Conservation (phyloP, 768 basidiomycete genomes). For the Tubosaeta sp. region DNA sequence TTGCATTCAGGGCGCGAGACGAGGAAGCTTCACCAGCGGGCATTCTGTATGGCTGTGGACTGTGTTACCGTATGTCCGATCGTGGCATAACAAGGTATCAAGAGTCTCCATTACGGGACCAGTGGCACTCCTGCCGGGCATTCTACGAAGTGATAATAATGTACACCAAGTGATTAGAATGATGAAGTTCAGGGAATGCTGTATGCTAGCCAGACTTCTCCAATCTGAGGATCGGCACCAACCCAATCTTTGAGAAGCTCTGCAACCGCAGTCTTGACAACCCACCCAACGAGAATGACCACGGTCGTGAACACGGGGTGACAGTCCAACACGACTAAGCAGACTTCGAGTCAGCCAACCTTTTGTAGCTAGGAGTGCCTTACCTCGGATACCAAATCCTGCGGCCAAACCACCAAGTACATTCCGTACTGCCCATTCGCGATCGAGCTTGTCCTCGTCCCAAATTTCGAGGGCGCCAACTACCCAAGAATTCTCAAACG, state of each 20-base stretch:
- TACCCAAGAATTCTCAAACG: conserved; percentile 34
- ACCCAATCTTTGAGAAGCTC: conserved; percentile 64
- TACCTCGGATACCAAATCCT: conserved; percentile 81
- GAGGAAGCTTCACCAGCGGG: conserved; percentile 37
- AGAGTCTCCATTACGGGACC: conserved; percentile 14
- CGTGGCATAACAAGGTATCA: conserved; percentile 15
- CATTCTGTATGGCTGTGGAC: conserved; percentile 19
- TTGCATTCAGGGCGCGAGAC: conserved; percentile 67
- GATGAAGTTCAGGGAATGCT: conserved; percentile 56
- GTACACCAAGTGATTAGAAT: background rate
- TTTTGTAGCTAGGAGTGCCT: conserved; percentile 4
- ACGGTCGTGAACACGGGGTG: conserved; percentile 70
- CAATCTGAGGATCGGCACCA: conserved; percentile 49
- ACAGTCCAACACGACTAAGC: conserved; percentile 69
- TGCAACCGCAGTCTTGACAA: conserved; percentile 60
- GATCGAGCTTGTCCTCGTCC: conserved; percentile 71
- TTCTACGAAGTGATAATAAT: background rate
- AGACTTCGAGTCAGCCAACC: background rate
- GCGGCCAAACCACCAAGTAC: conserved; percentile 83
- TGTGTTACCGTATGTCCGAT: background rate
- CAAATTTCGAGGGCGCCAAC: conserved; percentile 48
- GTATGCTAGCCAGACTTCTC: conserved; percentile 77
- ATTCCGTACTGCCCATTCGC: conserved; percentile 82
- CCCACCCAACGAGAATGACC: conserved; percentile 75
- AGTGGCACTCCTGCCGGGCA: conserved; percentile 5